A percentile compares a stretch with the other conserved stretches of the same genome.
Conservation (phyloP, 371 early-diverging fungal species). For the Nematocida sp. region DNA sequence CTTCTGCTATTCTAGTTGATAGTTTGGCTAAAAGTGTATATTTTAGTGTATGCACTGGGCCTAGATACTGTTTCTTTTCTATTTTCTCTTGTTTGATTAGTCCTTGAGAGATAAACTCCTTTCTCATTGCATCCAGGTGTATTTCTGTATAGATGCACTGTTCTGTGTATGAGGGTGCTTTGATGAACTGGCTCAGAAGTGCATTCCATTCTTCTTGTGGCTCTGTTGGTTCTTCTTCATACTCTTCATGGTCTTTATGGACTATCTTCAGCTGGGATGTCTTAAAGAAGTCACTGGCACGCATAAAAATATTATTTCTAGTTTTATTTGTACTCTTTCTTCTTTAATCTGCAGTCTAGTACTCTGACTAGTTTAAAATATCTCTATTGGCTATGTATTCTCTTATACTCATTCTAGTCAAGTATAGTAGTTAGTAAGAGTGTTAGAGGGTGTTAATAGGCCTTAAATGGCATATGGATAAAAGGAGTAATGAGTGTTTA, state of each 20-base stretch:
- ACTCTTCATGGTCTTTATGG: slow-evolving; percentile 21
- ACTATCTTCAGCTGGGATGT: neutral
- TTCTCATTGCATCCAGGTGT: slow-evolving; percentile 37
- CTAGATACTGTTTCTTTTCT: slow-evolving; percentile 17
- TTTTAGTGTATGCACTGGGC: slow-evolving; percentile 4
- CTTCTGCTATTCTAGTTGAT: slow-evolving; percentile 33
- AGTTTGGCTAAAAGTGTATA: neutral
- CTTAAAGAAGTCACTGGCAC: slow-evolving; percentile 32
- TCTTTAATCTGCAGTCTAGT: too few species aligned
- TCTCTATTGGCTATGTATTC: too few species aligned
- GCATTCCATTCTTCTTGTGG: slow-evolving; percentile 3
- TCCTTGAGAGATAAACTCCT: slow-evolving; percentile 28
- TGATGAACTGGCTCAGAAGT: slow-evolving; percentile 28
- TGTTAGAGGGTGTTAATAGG: too few species aligned
- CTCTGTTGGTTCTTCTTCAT: neutral
- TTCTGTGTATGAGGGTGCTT: slow-evolving; percentile 8
- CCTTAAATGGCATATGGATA: neutral
- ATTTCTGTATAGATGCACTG: slow-evolving; percentile 48
- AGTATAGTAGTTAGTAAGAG: too few species aligned
- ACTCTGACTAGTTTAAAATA: too few species aligned
- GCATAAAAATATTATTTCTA: too few species aligned
- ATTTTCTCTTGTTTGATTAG: slow-evolving; percentile 44
- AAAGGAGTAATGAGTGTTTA: neutral
- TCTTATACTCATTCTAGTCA: too few species aligned
- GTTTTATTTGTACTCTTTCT: too few species aligned